Base-by-base conservation (phyloP, 306 rosid genomes). In the Argentina anserina region DNA sequence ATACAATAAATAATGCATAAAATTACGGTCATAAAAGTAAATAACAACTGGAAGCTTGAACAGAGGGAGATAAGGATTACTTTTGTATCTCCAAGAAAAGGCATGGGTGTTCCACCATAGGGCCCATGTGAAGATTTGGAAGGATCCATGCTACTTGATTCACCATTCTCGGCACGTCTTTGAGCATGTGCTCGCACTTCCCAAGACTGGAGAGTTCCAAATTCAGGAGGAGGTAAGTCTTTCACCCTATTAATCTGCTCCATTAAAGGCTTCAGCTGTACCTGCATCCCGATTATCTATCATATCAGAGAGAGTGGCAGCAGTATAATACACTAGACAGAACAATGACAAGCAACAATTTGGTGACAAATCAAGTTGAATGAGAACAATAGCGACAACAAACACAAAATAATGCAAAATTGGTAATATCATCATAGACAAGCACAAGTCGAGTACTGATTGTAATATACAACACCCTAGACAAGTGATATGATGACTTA, bases 191-290 rank as follows among this genome's bases (percentile, higher is more conserved):
- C 97, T 72, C 91, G 85, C 63, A 89, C 95, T 81, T 94, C 98
- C 98, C 98, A 94, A 83, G 97, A 97, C 80, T 83, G 91, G 85
- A 94, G 98, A 79, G 70, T 86, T 74, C 96, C 95, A 80, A 91
- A 89, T 75, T 91, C 98, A 39, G 98, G 97, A 84, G 85, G 91
- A 76, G 94, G 84, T 81, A 94, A 81, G 81, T 94, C 98, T 85
- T 94, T 91, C 62, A 91, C 94, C 72, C 96, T 84, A 73, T 76
- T 79, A 58, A 94, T 82, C 84, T 91, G 98, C 56, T 94, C 98
- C 79, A 85, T 80, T 79, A 94, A 81, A 78, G 97, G 98, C 79
- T 91, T 94, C 65, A 91, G 95, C 67, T 94, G 97, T 71, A 75
- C 94, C 98, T 89, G 91, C 80, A 84, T 58, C 56, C 31, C 70